phyloP scores from a whole-genome alignment of 2,329 filamentous ascomycete genomes.

The Alternaria triticimaculans region DNA sequence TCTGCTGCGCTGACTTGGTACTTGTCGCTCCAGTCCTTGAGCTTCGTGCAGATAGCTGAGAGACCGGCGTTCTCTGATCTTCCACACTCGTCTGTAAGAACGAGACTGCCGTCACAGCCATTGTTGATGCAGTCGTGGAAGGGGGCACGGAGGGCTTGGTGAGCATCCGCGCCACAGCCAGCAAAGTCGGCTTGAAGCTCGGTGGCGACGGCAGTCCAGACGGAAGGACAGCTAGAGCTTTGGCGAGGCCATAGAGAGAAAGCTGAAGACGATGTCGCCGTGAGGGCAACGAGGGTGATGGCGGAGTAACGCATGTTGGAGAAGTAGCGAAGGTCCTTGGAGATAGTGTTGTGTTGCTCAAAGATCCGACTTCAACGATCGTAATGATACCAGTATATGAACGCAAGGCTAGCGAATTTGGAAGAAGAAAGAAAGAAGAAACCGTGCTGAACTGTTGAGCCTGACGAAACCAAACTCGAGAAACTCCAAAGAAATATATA shows the following conservation, averaged over 20 bases:
- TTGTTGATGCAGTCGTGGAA: conserved; percentile 42
- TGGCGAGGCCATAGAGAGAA: conserved; percentile 13
- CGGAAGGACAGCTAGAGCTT: conserved; percentile 19
- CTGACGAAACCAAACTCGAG: neutral
- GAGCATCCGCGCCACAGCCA: conserved; percentile 29
- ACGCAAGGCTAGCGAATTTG: neutral
- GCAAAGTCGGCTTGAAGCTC: conserved; percentile 24
- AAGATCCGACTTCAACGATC: neutral
- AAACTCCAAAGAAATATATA: neutral
- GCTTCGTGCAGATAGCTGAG: conserved; percentile 48
- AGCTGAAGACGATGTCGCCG: neutral
- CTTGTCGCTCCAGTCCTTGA: conserved; percentile 47
- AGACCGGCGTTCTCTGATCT: conserved; percentile 54
- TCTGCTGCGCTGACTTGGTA: conserved; percentile 44
- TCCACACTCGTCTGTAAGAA: conserved; percentile 33
- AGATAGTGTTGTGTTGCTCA: neutral
- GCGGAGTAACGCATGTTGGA: neutral
- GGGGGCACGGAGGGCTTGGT: conserved; percentile 28
- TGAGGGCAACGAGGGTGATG: neutral
- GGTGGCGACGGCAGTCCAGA: conserved; percentile 26
- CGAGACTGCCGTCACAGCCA: conserved; percentile 35
- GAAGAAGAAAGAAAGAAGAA: neutral
- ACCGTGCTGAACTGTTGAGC: neutral
- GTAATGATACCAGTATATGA: neutral
- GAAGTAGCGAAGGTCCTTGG: neutral